A percentile compares a stretch with the other conserved stretches of the same genome.
phyloP scores from a whole-genome alignment of 441 rosid genomes.

The Jatropha podagrica region DNA sequence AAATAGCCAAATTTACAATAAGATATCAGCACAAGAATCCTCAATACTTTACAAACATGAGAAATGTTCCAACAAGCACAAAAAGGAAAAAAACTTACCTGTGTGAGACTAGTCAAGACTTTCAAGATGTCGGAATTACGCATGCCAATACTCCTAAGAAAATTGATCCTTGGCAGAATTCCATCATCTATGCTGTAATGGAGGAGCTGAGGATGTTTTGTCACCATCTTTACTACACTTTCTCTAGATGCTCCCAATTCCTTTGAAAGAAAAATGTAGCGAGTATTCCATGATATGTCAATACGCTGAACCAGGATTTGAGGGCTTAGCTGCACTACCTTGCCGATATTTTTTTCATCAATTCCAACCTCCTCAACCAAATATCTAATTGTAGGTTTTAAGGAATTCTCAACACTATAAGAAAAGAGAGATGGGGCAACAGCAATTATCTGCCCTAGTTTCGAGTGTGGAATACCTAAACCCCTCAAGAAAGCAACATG shows the following conservation, averaged over 20 bases:
- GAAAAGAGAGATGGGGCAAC: constrained; percentile 73
- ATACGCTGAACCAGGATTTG: constrained; percentile 93
- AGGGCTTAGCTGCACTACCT: constrained; percentile 94
- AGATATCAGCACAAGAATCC: neutral
- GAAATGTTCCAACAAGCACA: neutral
- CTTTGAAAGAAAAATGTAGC: constrained; percentile 80
- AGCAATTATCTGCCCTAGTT: constrained; percentile 83
- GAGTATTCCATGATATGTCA: constrained; percentile 89
- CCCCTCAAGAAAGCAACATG: constrained; percentile 74
- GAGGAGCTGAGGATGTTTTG: constrained; percentile 90
- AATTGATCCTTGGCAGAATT: constrained; percentile 84
- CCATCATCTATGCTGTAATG: constrained; percentile 95
- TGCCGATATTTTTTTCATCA: constrained; percentile 65
- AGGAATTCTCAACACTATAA: constrained; percentile 84
- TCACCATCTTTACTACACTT: constrained; percentile 86
- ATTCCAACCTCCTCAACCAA: constrained; percentile 94
- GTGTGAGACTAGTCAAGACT: constrained; percentile 92
- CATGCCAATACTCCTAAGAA: constrained; percentile 91
- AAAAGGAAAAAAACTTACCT: constrained; percentile 44
- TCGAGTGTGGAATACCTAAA: constrained; percentile 77
- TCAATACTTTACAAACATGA: neutral
- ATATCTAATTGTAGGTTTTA: constrained; percentile 89
- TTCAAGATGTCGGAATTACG: constrained; percentile 74
- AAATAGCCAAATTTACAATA: neutral
- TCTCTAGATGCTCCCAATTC: constrained; percentile 94